Percentiles rank a stretch among this genome's conserved stretches.
phyloP scores from a whole-genome alignment of 176 grass and related monocot genomes.

The Microstegium vimineum region DNA sequence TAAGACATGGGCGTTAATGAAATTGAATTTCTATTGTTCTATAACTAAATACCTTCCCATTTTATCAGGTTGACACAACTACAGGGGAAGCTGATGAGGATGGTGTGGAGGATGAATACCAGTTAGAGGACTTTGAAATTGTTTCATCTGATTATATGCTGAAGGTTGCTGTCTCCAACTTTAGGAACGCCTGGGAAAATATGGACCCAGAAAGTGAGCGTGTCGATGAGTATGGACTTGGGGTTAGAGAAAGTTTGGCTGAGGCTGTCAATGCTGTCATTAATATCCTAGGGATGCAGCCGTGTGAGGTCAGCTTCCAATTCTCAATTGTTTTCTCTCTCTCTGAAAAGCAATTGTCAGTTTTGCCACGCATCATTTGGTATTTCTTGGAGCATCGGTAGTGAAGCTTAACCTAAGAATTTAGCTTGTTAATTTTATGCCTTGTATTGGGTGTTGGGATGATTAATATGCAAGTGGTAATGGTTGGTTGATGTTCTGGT shows the following conservation, averaged over 20 bases:
- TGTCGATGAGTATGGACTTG: constrained; percentile 92
- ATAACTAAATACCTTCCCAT: constrained; percentile 2
- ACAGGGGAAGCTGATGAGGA: constrained; percentile 85
- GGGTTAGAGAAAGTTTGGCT: constrained; percentile 83
- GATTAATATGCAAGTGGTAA: neutral
- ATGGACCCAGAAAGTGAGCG: constrained; percentile 77
- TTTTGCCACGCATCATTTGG: neutral
- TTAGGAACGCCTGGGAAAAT: constrained; percentile 95
- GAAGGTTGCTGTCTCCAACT: constrained; percentile 84
- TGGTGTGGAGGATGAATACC: constrained; percentile 97
- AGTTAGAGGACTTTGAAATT: constrained; percentile 89
- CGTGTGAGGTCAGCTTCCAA: constrained; percentile 72
- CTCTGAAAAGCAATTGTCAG: neutral
- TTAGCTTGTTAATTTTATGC: neutral
- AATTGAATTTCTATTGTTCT: neutral
- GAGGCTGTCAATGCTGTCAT: constrained; percentile 89
- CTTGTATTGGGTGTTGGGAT: neutral
- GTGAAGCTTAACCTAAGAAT: neutral
- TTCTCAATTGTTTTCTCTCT: constrained; percentile 20
- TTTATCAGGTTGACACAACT: constrained; percentile 71
- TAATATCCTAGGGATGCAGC: constrained; percentile 88
- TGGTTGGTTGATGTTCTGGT: neutral
- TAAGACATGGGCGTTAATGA: neutral
- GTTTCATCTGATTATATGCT: constrained; percentile 86
- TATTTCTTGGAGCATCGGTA: constrained; percentile 16